Evolutionary conservation across 768 basidiomycete species (phyloP).

Genomic region (Termitomyces eurrhizus): DNA sequence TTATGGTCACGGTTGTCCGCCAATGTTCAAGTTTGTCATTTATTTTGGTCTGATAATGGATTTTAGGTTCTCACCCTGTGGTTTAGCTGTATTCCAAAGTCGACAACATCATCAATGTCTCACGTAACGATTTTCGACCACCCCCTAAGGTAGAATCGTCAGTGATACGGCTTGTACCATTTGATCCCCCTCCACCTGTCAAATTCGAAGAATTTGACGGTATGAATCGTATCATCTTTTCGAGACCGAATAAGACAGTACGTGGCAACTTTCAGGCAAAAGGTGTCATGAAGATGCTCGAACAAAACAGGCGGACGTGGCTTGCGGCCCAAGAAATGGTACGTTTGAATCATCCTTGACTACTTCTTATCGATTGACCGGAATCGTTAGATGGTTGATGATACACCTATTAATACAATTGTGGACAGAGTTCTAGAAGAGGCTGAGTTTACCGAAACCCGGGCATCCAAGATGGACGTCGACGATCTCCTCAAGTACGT

Average conservation of each 20-base stretch:
- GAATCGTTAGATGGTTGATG: constrained; percentile 11
- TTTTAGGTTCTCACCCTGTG: background rate
- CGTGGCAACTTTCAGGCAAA: constrained; percentile 91
- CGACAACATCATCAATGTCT: constrained; percentile 93
- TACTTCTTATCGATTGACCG: background rate
- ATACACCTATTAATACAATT: constrained; percentile 61
- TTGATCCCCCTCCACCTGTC: constrained; percentile 93
- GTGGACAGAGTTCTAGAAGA: constrained; percentile 73
- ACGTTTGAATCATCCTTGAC: background rate
- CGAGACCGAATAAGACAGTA: constrained; percentile 84
- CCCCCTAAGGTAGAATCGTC: constrained; percentile 92
- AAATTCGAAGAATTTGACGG: constrained; percentile 98
- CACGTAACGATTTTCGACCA: constrained; percentile 95
- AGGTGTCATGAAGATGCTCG: constrained; percentile 92
- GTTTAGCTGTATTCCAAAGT: constrained; percentile 84
- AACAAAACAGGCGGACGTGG: constrained; percentile 92
- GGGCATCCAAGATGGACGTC: constrained; percentile 91
- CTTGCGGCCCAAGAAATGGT: constrained; percentile 75
- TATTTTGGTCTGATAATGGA: background rate
- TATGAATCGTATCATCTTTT: constrained; percentile 85
- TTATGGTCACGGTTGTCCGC: constrained; percentile 94
- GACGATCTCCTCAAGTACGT: constrained; percentile 87
- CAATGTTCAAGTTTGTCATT: constrained; percentile 70
- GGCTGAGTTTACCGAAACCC: constrained; percentile 67
- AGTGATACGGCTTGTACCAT: constrained; percentile 87